Base-by-base conservation (phyloP, 768 basidiomycete genomes). In the Rhizopogon sp. region DNA sequence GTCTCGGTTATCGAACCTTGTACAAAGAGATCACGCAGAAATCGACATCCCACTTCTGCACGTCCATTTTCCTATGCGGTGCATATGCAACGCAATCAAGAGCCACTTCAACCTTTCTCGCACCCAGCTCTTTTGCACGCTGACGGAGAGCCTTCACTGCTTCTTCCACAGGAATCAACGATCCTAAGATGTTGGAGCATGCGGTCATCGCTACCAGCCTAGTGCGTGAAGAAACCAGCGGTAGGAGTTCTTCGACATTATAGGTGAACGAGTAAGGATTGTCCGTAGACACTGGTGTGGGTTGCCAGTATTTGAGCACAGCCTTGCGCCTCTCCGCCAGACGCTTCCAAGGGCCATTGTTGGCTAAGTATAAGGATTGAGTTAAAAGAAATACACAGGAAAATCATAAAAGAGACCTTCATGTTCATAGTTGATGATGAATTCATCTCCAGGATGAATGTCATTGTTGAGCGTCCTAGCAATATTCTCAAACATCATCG, bases 31-130 rank as follows among this genome's bases (percentile, higher is more conserved):
- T 83, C 50, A 82, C 80, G 45, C 77, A 79, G 62, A 82, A 90
- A 59, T 93, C 87, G 37, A 89, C 75, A 52, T 89, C 88, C 90
- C 88, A 91, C 46, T 78, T 82, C 54, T 76, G 79, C 13, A 89
- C 88, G 60, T 91, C 83, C 29, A 91, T 81, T 53, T 71, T 68
- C 11, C 87, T 74, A 63, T 91, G 88, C 0, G 88, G 88, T 4
- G 87, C 86, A 59, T 86, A 90, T 3, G 88, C 88, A 2, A 91
- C 90, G 57, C 88, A 89, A 61, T 91, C 90, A 3, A 90, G 75
- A 1, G 77, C 79, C 13, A 90, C 73, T 66, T 91, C 83, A 29
- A 89, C 70, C 64, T 87, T 84, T 55, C 65, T 65, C 11, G 79
- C 76, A 22, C 87, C 84, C 50, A 77, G 71, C 17, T 76, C 73